Percentiles rank a stretch among this genome's conserved stretches.
These are phyloP conservation scores for Coemansia sp. DNA, from an alignment of 192 early-diverging fungal species.

Conservation along the genomic window DNA sequence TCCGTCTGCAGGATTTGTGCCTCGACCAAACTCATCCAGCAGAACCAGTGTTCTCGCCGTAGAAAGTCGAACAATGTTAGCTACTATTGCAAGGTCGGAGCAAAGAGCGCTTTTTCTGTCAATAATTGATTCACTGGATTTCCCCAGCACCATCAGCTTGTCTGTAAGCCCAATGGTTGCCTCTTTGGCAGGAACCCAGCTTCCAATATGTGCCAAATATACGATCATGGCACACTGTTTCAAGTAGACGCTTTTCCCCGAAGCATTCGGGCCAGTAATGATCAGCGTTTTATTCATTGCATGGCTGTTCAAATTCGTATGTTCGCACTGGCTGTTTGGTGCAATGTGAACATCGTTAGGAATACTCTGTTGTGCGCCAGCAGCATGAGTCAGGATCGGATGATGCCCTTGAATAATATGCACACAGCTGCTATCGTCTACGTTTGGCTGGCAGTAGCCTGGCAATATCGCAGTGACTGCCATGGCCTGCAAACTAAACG, in stretches of 20 bases:
- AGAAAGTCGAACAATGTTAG: conserved; percentile 9
- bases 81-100: conserved; percentile 23
- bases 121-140: conserved; percentile 35
- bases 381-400: conserved; percentile 58
- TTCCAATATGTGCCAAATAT: conserved; percentile 91
- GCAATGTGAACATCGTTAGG: conserved; percentile 67
- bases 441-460: conserved; percentile 27
- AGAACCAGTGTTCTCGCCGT: conserved; percentile 26
- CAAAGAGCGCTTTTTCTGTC: conserved; percentile 33
- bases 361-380: conserved; percentile 68
- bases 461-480: conserved; percentile 15
- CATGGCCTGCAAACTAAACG: conserved; percentile 37
- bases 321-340: conserved; percentile 27
- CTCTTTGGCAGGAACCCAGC: conserved; percentile 78
- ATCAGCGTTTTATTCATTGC: conserved; percentile 59
- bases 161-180: conserved; percentile 77
- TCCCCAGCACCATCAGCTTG: conserved; percentile 70
- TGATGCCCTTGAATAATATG: conserved; percentile 37
- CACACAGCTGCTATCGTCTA: conserved; percentile 17
- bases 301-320: not conserved
- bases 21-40: conserved; percentile 52
- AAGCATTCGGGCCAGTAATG: conserved; percentile 82
- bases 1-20: conserved; percentile 64
- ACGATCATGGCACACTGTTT: conserved; percentile 79
- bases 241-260: conserved; percentile 77